Conservation (phyloP, 2,329 filamentous ascomycete species). For the Xylariales sp. region DNA sequence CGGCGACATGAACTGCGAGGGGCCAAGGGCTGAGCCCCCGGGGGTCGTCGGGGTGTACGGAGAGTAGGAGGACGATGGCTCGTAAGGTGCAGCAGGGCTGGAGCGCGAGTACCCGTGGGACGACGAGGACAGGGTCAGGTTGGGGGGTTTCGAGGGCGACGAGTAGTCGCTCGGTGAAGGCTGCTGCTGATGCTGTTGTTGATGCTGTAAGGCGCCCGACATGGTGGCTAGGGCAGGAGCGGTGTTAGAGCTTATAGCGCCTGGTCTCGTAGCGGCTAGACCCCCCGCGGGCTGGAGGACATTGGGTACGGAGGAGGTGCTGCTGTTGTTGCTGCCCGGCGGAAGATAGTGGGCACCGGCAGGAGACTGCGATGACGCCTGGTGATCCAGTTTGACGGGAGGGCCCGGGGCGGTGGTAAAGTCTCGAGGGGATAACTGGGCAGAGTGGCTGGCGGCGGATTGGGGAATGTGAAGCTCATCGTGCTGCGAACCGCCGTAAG, state of each 20-base stretch:
- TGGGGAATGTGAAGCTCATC: constrained; percentile 54
- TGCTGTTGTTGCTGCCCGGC: constrained; percentile 31
- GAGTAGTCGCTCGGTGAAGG: constrained; percentile 29
- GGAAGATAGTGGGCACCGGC: constrained; percentile 27
- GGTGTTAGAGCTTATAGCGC: constrained; percentile 36
- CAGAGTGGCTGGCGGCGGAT: constrained; percentile 38
- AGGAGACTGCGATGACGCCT: constrained; percentile 29
- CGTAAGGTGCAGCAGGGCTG: constrained; percentile 65
- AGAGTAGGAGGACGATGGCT: constrained; percentile 48
- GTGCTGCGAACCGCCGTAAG: constrained; percentile 36
- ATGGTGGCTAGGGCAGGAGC: constrained; percentile 43
- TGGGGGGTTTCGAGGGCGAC: constrained; percentile 61
- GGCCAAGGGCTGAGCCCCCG: constrained; percentile 41
- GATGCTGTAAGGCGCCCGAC: constrained; percentile 33
- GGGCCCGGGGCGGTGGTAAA: constrained; percentile 34
- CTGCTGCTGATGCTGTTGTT: constrained; percentile 27
- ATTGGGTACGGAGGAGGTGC: constrained; percentile 47
- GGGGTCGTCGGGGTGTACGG: constrained; percentile 63
- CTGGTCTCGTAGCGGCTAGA: constrained; percentile 27
- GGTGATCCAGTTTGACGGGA: constrained; percentile 48
- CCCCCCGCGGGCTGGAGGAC: constrained; percentile 52
- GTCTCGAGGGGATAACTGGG: constrained; percentile 42
- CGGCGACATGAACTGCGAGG: constrained; percentile 62
- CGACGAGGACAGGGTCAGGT: constrained; percentile 44
- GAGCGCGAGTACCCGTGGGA: constrained; percentile 78